Percentiles rank a stretch among this genome's conserved stretches.
These are phyloP conservation scores for Cyberlindnera samutprakarnensis DNA, from an alignment of 805 yeast species.

Conservation along the genomic window DNA sequence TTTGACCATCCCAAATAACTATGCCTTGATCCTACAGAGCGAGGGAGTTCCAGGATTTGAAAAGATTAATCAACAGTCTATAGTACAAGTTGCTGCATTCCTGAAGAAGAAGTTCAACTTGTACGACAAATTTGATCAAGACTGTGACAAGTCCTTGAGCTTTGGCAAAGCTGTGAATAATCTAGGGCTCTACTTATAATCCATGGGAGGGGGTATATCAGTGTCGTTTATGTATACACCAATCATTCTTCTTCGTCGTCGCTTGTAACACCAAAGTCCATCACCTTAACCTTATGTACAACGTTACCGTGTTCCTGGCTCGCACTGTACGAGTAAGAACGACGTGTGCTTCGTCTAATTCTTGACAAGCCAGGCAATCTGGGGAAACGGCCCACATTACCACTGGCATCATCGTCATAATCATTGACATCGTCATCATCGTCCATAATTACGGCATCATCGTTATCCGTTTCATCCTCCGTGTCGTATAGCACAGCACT, in stretches of 20 bases:
- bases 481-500: slow-evolving; percentile 32
- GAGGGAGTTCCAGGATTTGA: slow-evolving; percentile 61
- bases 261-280: slow-evolving; percentile 16
- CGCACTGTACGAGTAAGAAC: slow-evolving; percentile 9
- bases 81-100: slow-evolving; percentile 9
- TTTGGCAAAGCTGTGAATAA: slow-evolving; percentile 18
- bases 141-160: slow-evolving; percentile 6
- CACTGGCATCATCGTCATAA: background rate
- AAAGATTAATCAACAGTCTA: slow-evolving; percentile 35
- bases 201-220: background rate
- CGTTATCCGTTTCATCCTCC: slow-evolving; percentile 16
- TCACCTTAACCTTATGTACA: slow-evolving; percentile 17
- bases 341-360: slow-evolving; percentile 12
- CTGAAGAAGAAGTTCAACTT: slow-evolving; percentile 5
- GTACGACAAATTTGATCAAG: slow-evolving; percentile 4
- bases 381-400: background rate
- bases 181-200: slow-evolving; percentile 19
- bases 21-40: slow-evolving; percentile 33
- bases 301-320: slow-evolving; percentile 12
- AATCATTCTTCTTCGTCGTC: slow-evolving; percentile 9
- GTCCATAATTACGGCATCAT: slow-evolving; percentile 1
- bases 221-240: background rate
- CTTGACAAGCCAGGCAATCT: too few relatives aligned
- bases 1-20: slow-evolving; percentile 9
- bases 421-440: slow-evolving; percentile 2